Evolutionary conservation across 495 filamentous ascomycete genomes (phyloP), one percentile per base, ranked within the genome.

Genomic region (Hypoxylon cercidicola): DNA sequence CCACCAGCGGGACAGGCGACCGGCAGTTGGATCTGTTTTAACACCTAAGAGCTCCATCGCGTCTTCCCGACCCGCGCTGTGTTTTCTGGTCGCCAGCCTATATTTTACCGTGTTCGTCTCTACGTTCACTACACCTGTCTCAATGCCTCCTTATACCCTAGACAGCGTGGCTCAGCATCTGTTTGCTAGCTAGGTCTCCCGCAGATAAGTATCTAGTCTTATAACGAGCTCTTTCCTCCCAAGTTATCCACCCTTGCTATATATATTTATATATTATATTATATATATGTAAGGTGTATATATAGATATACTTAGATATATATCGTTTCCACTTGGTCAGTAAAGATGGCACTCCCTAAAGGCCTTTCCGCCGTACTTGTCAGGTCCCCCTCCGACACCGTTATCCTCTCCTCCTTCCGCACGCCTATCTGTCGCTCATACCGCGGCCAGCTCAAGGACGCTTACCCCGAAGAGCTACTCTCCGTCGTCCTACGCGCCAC

Each of bases 391-490:
- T 84, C 86, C 20, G 93, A 97, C 74, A 85, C 93, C 44, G 91
- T 97, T 74, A 90, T 97, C 73, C 88, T 96, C 62, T 93, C 93
- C 28, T 88, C 92, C 7, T 84, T 96, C 55, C 92, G 93, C 43
- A 97, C 93, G 15, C 89, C 93, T 34, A 86, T 96, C 64, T 89
- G 88, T 46, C 90, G 92, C 59, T 89, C 90, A 55, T 86, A 88
- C 77, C 91, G 91, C 74, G 93, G 93, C 67, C 84, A 86, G 35
- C 90, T 97, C 67, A 90, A 90, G 75, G 90, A 97, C 75, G 87
- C 93, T 43, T 93, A 94, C 77, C 93, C 94, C 15, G 93, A 97
- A 73, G 90, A 96, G 74, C 83, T 97, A 28, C 90, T 97, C 43
- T 82, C 90, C 23, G 78, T 84, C 68, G 93, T 95, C n/a, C 87